phyloP scores from a whole-genome alignment of 106 monocot genomes.

The Dendrobium officinale region DNA sequence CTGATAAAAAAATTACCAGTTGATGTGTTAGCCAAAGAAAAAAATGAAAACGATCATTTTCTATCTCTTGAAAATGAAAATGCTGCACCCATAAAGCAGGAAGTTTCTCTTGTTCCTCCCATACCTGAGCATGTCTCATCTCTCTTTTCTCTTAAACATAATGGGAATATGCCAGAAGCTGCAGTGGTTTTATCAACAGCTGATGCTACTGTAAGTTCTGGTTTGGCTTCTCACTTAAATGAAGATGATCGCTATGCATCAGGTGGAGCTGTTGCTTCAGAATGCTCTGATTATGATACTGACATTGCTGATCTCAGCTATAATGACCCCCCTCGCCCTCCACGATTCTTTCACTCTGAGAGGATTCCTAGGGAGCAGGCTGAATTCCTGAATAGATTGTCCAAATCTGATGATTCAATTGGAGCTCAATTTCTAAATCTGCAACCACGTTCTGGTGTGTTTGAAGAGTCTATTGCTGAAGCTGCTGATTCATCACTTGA shows the following conservation, averaged over 20 bases:
- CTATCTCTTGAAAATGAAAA: conserved; percentile 21
- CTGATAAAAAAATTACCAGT: conserved; percentile 18
- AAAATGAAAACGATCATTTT: conserved; percentile 30
- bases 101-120: conserved; percentile 23
- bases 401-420: conserved; percentile 87
- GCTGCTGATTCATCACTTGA: conserved; percentile 38
- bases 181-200: conserved; percentile 6
- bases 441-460: conserved; percentile 38
- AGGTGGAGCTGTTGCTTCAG: conserved; percentile 40
- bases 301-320: conserved; percentile 36
- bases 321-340: conserved; percentile 33
- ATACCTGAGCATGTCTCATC: conserved; percentile 22
- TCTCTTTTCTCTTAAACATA: conserved; percentile 18
- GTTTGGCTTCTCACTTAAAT: conserved; percentile 29
- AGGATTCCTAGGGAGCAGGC: conserved; percentile 69
- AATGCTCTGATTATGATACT: conserved; percentile 53
- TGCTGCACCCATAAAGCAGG: conserved; percentile 11
- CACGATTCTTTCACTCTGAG: conserved; percentile 77
- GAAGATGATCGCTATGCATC: conserved; percentile 49
- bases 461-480: conserved; percentile 59
- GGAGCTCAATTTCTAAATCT: conserved; percentile 57
- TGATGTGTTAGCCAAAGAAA: conserved; percentile 15
- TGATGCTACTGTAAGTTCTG: conserved; percentile 22
- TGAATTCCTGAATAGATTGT: conserved; percentile 58
- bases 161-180: conserved; percentile 24